Percentiles rank a stretch among this genome's conserved stretches.
These are phyloP conservation scores for Trifolium fragiferum DNA, from an alignment of 306 rosid genomes.

Conservation along the genomic window DNA sequence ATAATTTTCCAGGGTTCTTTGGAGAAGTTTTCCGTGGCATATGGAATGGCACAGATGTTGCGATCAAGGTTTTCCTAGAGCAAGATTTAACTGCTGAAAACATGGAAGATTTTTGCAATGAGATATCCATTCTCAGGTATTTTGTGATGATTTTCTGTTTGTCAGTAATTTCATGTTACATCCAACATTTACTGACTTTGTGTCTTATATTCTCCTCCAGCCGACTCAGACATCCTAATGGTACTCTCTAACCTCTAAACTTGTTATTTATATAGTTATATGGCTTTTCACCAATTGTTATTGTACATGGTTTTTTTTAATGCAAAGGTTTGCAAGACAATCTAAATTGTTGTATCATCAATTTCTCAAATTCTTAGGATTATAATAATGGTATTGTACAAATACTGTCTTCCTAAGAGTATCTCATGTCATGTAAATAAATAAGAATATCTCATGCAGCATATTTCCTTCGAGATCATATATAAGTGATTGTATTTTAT, in stretches of 20 bases:
- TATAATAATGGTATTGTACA: constrained; percentile 16
- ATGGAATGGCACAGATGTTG: constrained; percentile 99
- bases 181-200: constrained; percentile 45
- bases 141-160: constrained; percentile 32
- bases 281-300: constrained; percentile 33
- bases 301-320: constrained; percentile 34
- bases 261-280: constrained; percentile 14
- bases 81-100: constrained; percentile 94
- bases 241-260: constrained; percentile 56
- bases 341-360: constrained; percentile 5
- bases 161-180: constrained; percentile 32
- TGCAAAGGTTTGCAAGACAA: constrained; percentile 27
- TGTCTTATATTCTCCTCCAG: constrained; percentile 53
- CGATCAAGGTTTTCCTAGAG: constrained; percentile 93
- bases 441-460: constrained; percentile 15
- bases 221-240: constrained; percentile 98
- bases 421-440: not conserved
- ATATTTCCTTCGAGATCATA: constrained; percentile 30
- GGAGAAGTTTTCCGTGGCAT: constrained; percentile 96
- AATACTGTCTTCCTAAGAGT: constrained; percentile 17
- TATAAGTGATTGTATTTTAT: constrained; percentile 41
- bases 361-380: constrained; percentile 8
- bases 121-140: constrained; percentile 95
- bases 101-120: constrained; percentile 98
- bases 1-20: constrained; percentile 72